phyloP scores from a whole-genome alignment of 129 eudicot species.

The Rutidosis leptorrhynchoides region DNA sequence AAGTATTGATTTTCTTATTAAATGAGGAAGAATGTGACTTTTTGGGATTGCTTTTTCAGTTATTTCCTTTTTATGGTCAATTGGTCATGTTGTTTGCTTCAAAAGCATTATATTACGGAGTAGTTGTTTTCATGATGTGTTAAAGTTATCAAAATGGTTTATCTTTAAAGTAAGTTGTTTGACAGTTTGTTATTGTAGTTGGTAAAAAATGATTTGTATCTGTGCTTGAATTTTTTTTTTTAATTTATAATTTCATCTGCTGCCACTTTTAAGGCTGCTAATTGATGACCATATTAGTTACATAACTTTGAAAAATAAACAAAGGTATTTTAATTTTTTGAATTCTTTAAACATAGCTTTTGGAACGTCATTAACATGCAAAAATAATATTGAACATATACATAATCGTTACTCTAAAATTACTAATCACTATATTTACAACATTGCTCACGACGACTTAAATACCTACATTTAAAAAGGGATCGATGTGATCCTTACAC shows the following conservation, averaged over 20 bases:
- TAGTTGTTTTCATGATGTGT: neutral
- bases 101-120: neutral
- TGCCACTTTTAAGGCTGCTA: neutral
- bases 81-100: neutral
- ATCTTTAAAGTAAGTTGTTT: conserved; percentile 4
- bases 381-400: too few relatives aligned
- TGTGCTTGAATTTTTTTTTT: neutral
- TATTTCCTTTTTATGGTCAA: neutral
- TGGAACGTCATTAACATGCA: too few relatives aligned
- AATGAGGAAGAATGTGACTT: conserved; percentile 19
- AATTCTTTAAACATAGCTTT: too few relatives aligned
- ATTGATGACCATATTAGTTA: neutral
- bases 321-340: too few relatives aligned
- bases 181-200: conserved; percentile 20
- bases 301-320: too few relatives aligned
- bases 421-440: too few relatives aligned
- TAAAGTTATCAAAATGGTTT: neutral
- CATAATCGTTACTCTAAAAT: too few relatives aligned
- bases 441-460: too few relatives aligned
- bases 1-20: conserved; percentile 33
- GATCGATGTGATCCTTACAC: too few relatives aligned
- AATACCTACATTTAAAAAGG: too few relatives aligned
- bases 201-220: conserved; percentile 4
- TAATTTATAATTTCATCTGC: neutral
- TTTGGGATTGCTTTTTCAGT: conserved; percentile 24